phyloP scores from a whole-genome alignment of 768 basidiomycete genomes.

The Sarcodon aspratus region DNA sequence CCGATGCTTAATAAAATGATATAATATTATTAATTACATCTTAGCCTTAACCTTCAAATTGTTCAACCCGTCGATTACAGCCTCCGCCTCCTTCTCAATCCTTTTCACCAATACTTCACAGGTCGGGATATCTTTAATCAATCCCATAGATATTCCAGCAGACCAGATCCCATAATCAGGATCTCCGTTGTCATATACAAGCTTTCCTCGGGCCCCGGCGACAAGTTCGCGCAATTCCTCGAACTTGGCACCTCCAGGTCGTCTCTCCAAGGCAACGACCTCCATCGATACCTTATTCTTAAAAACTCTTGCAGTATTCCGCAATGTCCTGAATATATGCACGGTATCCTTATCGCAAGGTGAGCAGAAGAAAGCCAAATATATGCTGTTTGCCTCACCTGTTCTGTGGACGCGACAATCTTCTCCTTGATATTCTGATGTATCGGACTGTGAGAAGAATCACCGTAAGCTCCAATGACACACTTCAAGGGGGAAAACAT shows the following conservation, averaged over 20 bases:
- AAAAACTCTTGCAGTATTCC: slow-evolving; percentile 77
- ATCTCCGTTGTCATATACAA: slow-evolving; percentile 79
- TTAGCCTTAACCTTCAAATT: slow-evolving; percentile 16
- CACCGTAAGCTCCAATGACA: neutral
- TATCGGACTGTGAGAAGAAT: slow-evolving; percentile 42
- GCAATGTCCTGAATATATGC: slow-evolving; percentile 84
- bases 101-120: slow-evolving; percentile 58
- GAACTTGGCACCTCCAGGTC: slow-evolving; percentile 81
- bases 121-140: slow-evolving; percentile 78
- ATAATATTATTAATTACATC: slow-evolving; percentile 5
- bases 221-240: slow-evolving; percentile 74
- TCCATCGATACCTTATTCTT: slow-evolving; percentile 78
- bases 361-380: neutral
- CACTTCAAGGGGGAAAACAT: neutral
- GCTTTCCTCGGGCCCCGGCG: slow-evolving; percentile 53
- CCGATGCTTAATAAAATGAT: neutral
- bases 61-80: slow-evolving; percentile 41
- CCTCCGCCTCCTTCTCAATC: slow-evolving; percentile 70
- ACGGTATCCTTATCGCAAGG: slow-evolving; percentile 42
- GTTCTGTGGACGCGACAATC: slow-evolving; percentile 75
- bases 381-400: slow-evolving; percentile 5
- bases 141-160: slow-evolving; percentile 50
- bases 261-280: slow-evolving; percentile 74
- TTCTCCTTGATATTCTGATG: slow-evolving; percentile 86
- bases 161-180: slow-evolving; percentile 83